A percentile compares a stretch with the other conserved stretches of the same genome.
Conservation (phyloP, 2,329 filamentous ascomycete species). For the Colletotrichum trifolii region DNA sequence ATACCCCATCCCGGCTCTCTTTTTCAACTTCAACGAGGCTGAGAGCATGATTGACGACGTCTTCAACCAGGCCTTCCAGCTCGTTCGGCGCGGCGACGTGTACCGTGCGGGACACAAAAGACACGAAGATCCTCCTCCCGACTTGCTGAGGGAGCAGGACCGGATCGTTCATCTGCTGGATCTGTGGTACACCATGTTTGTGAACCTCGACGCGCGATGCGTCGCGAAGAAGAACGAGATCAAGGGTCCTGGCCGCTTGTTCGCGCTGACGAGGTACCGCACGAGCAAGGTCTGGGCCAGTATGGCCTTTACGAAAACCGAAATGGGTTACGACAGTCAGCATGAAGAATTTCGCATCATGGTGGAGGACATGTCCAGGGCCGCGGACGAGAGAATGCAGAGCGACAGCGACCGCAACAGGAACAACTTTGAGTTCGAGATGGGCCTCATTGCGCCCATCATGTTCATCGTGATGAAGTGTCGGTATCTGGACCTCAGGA, state of each 20-base stretch:
- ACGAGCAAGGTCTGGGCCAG: conserved; percentile 6
- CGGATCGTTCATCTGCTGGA: neutral
- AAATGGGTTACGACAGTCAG: conserved; percentile 50
- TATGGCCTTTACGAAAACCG: conserved; percentile 31
- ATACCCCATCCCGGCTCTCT: conserved; percentile 4
- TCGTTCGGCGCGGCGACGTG: conserved; percentile 43
- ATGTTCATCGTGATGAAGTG: conserved; percentile 20
- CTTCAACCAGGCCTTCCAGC: conserved; percentile 41
- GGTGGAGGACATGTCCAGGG: conserved; percentile 43
- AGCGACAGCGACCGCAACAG: neutral
- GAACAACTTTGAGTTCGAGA: conserved; percentile 22
- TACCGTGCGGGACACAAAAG: conserved; percentile 40
- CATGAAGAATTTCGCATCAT: conserved; percentile 49
- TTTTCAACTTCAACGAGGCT: conserved; percentile 40
- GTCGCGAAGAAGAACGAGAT: neutral
- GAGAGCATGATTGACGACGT: conserved; percentile 45
- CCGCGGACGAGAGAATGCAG: neutral
- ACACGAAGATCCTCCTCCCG: conserved; percentile 16
- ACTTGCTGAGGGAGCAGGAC: conserved; percentile 31
- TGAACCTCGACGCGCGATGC: conserved; percentile 5
- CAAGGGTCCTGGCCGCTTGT: neutral
- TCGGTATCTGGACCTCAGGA: conserved; percentile 47
- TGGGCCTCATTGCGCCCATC: conserved; percentile 17
- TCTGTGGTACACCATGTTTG: conserved; percentile 40
- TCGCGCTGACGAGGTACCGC: conserved; percentile 11